Conservation (phyloP, 2,329 filamentous ascomycete genomes). For the Fusarium sp. region DNA sequence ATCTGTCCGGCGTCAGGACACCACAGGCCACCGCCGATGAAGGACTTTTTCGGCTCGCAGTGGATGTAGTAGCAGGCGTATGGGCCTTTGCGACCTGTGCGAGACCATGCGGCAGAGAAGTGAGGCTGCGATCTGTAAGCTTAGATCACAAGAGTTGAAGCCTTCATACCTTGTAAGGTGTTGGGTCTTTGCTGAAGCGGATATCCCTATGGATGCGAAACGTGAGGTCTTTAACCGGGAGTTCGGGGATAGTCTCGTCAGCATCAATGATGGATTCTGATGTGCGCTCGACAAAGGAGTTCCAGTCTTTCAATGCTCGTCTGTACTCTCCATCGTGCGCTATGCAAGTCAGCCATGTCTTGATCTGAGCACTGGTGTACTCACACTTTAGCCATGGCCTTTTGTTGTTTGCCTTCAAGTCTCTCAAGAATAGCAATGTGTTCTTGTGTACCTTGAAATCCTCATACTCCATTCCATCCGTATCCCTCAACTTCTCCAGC, state of each 20-base stretch:
- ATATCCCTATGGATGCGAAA: constrained; percentile 91
- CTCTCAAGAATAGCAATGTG: constrained; percentile 67
- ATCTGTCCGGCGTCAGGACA: constrained; percentile 77
- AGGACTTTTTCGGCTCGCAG: constrained; percentile 76
- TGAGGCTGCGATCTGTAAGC: constrained; percentile 66
- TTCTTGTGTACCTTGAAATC: constrained; percentile 67
- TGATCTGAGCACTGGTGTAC: background rate
- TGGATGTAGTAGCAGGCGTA: constrained; percentile 93
- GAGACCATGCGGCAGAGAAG: constrained; percentile 88
- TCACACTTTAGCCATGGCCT: constrained; percentile 69
- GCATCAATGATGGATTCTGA: constrained; percentile 76
- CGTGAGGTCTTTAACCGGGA: constrained; percentile 86
- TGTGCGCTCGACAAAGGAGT: constrained; percentile 79
- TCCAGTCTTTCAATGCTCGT: constrained; percentile 82
- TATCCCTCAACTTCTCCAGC: constrained; percentile 50
- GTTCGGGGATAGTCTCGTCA: constrained; percentile 86
- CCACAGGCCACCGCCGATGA: constrained; percentile 87
- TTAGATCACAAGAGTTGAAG: background rate
- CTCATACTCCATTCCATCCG: constrained; percentile 57
- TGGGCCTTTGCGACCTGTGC: constrained; percentile 86
- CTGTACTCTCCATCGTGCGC: constrained; percentile 85
- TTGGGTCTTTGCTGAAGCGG: constrained; percentile 84
- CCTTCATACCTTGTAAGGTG: constrained; percentile 81
- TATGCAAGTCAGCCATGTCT: constrained; percentile 50
- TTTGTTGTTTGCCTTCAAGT: constrained; percentile 70